Evolutionary conservation across 2,329 filamentous ascomycete genomes (phyloP).

Genomic region (Clarireedia monteithiana): DNA sequence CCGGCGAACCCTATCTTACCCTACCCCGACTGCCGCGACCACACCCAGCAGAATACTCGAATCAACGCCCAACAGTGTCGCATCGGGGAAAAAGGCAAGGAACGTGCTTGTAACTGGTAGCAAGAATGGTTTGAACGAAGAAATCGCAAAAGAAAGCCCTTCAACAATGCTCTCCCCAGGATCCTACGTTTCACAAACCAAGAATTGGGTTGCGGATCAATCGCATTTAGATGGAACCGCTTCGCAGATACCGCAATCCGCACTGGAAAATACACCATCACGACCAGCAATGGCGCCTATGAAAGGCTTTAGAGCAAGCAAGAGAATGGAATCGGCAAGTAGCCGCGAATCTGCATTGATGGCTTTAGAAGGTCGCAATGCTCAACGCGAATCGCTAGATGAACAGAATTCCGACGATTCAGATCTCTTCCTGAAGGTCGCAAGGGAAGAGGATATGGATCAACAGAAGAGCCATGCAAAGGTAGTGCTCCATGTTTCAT

Average conservation of each 20-base stretch:
- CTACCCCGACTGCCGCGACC: neutral
- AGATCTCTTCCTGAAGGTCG: slow-evolving; percentile 27
- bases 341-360: slow-evolving; percentile 17
- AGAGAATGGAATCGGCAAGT: slow-evolving; percentile 17
- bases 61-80: neutral
- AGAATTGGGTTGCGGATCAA: slow-evolving; percentile 25
- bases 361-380: slow-evolving; percentile 20
- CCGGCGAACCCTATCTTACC: slow-evolving; percentile 9
- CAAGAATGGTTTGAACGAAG: slow-evolving; percentile 11
- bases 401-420: slow-evolving; percentile 27
- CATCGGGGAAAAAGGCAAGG: slow-evolving; percentile 3
- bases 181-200: slow-evolving; percentile 18
- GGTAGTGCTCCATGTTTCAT: slow-evolving; percentile 15
- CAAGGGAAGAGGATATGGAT: slow-evolving; percentile 24
- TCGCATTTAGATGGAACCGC: slow-evolving; percentile 10
- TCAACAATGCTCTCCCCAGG: slow-evolving; percentile 24
- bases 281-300: slow-evolving; percentile 24
- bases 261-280: slow-evolving; percentile 10
- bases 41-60: slow-evolving; percentile 1
- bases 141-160: slow-evolving; percentile 16
- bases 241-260: slow-evolving; percentile 5
- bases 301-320: slow-evolving; percentile 23
- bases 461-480: slow-evolving; percentile 14
- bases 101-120: slow-evolving; percentile 10
- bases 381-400: slow-evolving; percentile 15